Percentiles rank a stretch among this genome's conserved stretches.
phyloP scores from a whole-genome alignment of 139 green algal species.

The Pleodorina starrii region DNA sequence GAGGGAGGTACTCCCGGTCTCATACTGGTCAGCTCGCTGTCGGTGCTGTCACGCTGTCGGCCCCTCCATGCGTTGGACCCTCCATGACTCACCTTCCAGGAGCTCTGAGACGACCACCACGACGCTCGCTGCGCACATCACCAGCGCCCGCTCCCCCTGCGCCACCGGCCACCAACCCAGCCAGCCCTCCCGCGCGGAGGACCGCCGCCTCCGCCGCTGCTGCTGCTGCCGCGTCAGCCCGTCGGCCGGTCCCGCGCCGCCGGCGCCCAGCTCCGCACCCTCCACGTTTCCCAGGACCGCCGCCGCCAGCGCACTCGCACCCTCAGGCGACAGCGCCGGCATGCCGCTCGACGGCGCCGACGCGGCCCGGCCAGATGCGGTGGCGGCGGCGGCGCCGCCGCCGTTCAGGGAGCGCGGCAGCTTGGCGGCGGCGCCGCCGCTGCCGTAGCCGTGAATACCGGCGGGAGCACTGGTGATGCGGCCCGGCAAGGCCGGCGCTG shows the following conservation, averaged over 20 bases:
- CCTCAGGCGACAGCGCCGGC: not conserved
- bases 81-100: conserved; percentile 39
- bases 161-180: not conserved
- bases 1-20: too few relatives aligned
- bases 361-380: too few relatives aligned
- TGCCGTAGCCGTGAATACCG: not conserved
- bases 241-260: not conserved
- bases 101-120: not conserved
- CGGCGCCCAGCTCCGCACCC: not conserved
- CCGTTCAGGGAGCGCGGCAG: not conserved
- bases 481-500: not conserved
- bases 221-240: not conserved
- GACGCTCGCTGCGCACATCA: not conserved
- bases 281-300: not conserved
- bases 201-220: not conserved
- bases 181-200: not conserved
- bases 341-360: not conserved
- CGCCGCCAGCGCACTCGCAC: not conserved
- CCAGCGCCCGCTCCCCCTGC: not conserved
- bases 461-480: not conserved
- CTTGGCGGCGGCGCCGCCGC: not conserved
- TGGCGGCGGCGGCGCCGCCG: too few relatives aligned
- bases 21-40: too few relatives aligned
- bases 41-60: too few relatives aligned
- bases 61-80: too few relatives aligned